phyloP scores from a whole-genome alignment of 176 grass and related monocot species.

The Carex scoparia region DNA sequence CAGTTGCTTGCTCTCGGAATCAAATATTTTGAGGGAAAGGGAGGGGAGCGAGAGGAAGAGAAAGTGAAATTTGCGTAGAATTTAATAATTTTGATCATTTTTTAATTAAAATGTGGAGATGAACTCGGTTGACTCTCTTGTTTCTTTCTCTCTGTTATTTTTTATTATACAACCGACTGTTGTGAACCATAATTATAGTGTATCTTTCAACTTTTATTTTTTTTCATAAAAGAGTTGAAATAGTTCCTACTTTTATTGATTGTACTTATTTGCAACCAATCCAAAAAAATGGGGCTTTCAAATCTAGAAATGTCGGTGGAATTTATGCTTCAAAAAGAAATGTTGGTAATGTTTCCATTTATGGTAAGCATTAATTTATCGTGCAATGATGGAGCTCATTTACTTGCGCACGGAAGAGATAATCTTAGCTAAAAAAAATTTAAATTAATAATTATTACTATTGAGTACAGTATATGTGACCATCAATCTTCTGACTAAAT shows the following conservation, averaged over 20 bases:
- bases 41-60: no score
- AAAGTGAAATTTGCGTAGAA: no score
- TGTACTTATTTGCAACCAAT: neutral
- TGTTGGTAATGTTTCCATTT: neutral
- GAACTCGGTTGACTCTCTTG: no score
- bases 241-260: neutral
- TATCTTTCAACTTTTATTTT: neutral
- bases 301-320: neutral
- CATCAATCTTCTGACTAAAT: neutral
- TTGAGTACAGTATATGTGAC: neutral
- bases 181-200: neutral
- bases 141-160: no score
- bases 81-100: no score
- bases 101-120: no score
- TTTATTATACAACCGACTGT: no score
- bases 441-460: neutral
- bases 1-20: no score
- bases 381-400: neutral
- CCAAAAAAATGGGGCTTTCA: neutral
- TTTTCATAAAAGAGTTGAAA: neutral
- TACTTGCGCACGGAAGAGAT: neutral
- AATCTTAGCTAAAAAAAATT: neutral
- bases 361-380: neutral
- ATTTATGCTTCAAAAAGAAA: neutral
- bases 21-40: no score